A percentile compares a stretch with the other conserved stretches of the same genome.
Evolutionary conservation across 805 yeast species (phyloP).

Genomic region (Myxozyma nipponensis): DNA sequence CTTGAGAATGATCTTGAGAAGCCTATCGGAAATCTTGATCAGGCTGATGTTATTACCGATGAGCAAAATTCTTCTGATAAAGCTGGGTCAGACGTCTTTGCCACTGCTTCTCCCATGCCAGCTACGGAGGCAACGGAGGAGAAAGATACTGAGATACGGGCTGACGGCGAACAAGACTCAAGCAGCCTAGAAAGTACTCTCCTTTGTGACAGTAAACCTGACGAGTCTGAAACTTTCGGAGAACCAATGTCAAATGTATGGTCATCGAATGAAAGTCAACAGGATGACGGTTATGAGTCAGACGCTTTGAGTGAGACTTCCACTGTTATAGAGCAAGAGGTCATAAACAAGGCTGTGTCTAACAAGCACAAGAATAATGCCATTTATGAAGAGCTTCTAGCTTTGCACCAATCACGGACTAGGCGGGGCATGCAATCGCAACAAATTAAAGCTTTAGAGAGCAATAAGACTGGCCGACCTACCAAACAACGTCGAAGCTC

Average conservation of each 20-base stretch:
- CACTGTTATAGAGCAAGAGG: slow-evolving; percentile 14
- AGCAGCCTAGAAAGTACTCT: neutral
- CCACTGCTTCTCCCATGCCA: neutral
- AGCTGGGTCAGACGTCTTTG: neutral
- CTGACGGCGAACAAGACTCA: neutral
- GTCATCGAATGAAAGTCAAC: neutral
- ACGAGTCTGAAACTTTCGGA: neutral
- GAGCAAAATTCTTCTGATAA: neutral
- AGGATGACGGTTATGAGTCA: slow-evolving; percentile 5
- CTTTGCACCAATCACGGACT: slow-evolving; percentile 20
- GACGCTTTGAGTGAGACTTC: slow-evolving; percentile 24
- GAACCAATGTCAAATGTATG: neutral
- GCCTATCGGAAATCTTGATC: neutral
- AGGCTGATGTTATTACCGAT: neutral
- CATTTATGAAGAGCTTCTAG: slow-evolving; percentile 20
- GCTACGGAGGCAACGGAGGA: neutral
- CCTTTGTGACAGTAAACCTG: neutral
- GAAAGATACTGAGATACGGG: neutral
- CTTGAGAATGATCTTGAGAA: too few relatives aligned
- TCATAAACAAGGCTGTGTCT: slow-evolving; percentile 1
- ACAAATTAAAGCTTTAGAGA: neutral
- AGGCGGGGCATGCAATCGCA: slow-evolving; percentile 9
- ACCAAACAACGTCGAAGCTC: slow-evolving; percentile 14
- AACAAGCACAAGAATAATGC: slow-evolving; percentile 6
- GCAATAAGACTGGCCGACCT: neutral